Evolutionary conservation across 192 early-diverging fungal species (phyloP), one percentile per base, ranked within the genome.

Genomic region (Phlyctochytrium bullatum): DNA sequence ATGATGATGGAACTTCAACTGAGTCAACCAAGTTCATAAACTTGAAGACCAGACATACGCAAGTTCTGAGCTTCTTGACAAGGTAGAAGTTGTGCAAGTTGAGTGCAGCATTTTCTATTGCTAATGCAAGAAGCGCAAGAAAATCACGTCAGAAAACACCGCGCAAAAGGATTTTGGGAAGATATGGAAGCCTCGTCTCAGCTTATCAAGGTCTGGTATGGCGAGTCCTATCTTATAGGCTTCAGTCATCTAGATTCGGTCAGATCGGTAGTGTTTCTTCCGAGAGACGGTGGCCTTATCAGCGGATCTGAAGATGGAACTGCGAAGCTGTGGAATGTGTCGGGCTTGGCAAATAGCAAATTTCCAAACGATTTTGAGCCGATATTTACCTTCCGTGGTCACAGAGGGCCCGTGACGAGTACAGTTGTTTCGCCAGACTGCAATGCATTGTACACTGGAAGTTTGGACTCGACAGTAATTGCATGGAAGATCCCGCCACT

Each of bases 221-320:
- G n/a, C n/a, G n/a, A n/a, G n/a, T n/a, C n/a, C n/a, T n/a, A 28
- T 68, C 31, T 50, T 0, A 0, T 74, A 2, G 36, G 17, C 36
- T 33, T 28, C 75, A 90, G 89, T 61, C 90, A 92, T 63, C 71
- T 92, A 10, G 90, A 92, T 66, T 72, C 86, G 2, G 83, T 92
- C 2, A 79, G 90, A 52, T 54, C 84, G 4, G 61, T 91, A 23
- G 69, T 71, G 20, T 92, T 88, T 33, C 79, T 90, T 58, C 80
- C 84, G 12, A 75, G 59, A 3, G 78, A 88, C 20, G 74, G 74
- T 31, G 57, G 82, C 0, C 65, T 93, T 27, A 66, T 89, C 29
- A 85, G 91, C 6, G 90, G 86, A 23, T 90, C 89, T 3, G 93
- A 94, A 66, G 93, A 94, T 73, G 81, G 83, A 12, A 93, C 91